Base-by-base conservation (phyloP, 495 filamentous ascomycete genomes). In the Hapsidospora chrysogenum region DNA sequence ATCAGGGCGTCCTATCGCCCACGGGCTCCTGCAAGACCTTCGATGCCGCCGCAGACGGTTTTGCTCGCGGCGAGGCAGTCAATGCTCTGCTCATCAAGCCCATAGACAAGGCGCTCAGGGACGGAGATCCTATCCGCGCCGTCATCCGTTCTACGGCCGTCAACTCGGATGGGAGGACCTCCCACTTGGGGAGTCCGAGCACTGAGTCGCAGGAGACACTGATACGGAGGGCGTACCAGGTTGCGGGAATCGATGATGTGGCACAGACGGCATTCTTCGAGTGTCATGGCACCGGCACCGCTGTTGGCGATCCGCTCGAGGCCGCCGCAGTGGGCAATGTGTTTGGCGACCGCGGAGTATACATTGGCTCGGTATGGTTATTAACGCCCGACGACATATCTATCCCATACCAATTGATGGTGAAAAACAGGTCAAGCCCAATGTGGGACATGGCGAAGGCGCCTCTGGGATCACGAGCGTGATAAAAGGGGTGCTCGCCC, bases 401-500 rank as follows among this genome's bases (percentile, higher is more conserved):
- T n/a, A n/a, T n/a, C n/a, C n/a, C n/a, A n/a, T n/a, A n/a, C n/a
- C n/a, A n/a, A n/a, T n/a, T n/a, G n/a, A n/a, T n/a, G n/a, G n/a
- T n/a, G n/a, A n/a, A n/a, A n/a, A n/a, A n/a, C n/a, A n/a, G n/a
- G n/a, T 70, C 0, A 72, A 74, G 35, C 55, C 61, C 0, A 66
- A 68, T 33, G 44, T 69, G 3, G 63, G 68, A 0, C 69, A 74
- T 39, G 35, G 51, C 1, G 69, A 72, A 47, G 64, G 53, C 0
- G 50, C 59, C 1, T 53, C 53, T 20, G 67, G 66, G 0, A 41
- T 72, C 14, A 52, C 59, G 1, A 57, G 54, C 1, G 28, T 72
- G 4, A 60, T 72, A 17, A 72, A 74, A 33, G 51, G 52, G 2
- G 43, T 57, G 5, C 26, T 67, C 26, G 62, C 60, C 39, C 42